phyloP scores from a whole-genome alignment of 2,329 filamentous ascomycete species.

The Botrytis pseudocinerea region DNA sequence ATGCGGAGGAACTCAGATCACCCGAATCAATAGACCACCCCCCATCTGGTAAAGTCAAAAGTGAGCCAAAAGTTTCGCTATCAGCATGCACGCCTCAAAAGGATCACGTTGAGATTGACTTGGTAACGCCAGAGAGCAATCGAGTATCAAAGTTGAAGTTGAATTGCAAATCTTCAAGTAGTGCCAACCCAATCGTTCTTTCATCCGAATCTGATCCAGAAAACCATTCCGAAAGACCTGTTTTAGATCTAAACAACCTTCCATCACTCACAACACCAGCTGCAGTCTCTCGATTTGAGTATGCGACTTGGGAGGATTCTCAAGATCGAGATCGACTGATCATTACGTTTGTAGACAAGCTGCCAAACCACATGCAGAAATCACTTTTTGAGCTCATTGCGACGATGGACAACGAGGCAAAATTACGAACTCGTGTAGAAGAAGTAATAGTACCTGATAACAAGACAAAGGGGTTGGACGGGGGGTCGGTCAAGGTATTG shows the following conservation, averaged over 20 bases:
- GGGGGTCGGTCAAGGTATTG: slow-evolving; percentile 22
- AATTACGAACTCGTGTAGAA: slow-evolving; percentile 15
- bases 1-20: background rate
- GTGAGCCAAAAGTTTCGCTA: background rate
- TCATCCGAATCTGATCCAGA: slow-evolving; percentile 28
- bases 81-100: background rate
- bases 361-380: slow-evolving; percentile 5
- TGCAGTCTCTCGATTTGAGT: slow-evolving; percentile 32
- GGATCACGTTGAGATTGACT: background rate
- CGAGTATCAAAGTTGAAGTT: background rate
- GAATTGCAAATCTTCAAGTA: background rate
- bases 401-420: slow-evolving; percentile 18
- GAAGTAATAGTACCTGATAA: background rate
- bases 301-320: slow-evolving; percentile 29
- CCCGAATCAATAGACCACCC: background rate
- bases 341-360: slow-evolving; percentile 41
- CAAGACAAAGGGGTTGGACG: slow-evolving; percentile 28
- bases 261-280: slow-evolving; percentile 32
- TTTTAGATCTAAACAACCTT: slow-evolving; percentile 25
- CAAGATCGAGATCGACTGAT: slow-evolving; percentile 44
- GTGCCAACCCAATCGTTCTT: slow-evolving; percentile 24
- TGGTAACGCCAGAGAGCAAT: slow-evolving; percentile 7
- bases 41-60: background rate
- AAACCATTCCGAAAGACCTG: background rate
- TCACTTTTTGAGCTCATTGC: slow-evolving; percentile 21